Base-by-base conservation (phyloP, 2,329 filamentous ascomycete genomes). In the Apiospora saccharicola region DNA sequence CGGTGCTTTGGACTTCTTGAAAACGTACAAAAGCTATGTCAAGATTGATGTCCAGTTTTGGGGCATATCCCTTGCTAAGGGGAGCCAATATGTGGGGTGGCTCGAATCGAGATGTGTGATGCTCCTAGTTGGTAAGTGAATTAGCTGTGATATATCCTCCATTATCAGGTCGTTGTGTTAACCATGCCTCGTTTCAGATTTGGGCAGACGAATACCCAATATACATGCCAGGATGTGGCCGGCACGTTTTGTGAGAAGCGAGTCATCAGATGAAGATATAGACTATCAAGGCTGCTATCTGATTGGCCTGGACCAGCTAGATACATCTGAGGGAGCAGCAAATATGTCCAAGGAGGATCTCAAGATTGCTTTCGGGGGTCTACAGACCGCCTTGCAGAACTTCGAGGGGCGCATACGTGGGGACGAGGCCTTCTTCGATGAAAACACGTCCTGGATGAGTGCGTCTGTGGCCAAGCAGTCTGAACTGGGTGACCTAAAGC, bases 1-100 rank as follows among this genome's bases (percentile, higher is more conserved):
- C 0, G 84, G 82, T 14, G 80, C 82, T 6, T 70, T 73, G 0
- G 84, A 86, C 3, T 93, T 93, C 74, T 77, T 92, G 7, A 75
- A 75, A 1, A 77, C 81, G 0, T 89, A 88, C 78, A 85, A 83
- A 71, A 87, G 82, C 70, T 93, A 90, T 76, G 80, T 90, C 72
- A 89, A 88, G 76, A 86, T 93, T 70, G 88, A 91, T 72, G 84
- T 89, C 0, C 89, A 91, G 67, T 93, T 91, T 79, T 93, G 91
- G 91, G 90, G 90, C 1, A 81, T 86, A 8, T 89, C 89, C 2
- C 80, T 85, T 1, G 81, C 85, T 0, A 89, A 86, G 71, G 88
- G 89, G 0, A 87, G 86, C 26, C 82, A 84, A 16, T 86, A 91
- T 68, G 81, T 92, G 0, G 89, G 89, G 14, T 92, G 90, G 90